Evolutionary conservation across 208 protist genomes (phyloP).

Genomic region (Porcisia deanei): DNA sequence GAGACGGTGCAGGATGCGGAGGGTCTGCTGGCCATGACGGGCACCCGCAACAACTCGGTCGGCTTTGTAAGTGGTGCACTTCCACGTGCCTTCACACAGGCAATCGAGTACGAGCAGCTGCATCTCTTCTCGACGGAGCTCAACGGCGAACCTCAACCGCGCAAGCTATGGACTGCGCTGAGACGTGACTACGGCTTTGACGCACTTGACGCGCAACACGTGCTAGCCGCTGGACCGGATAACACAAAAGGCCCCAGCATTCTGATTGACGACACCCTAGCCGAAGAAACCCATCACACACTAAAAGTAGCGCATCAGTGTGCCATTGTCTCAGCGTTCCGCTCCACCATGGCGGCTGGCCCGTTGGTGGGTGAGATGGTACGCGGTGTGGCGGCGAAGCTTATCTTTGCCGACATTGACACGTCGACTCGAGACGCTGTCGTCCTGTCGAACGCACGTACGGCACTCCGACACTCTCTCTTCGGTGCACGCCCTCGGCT

Average conservation of each 20-base stretch:
- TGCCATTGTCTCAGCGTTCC: slow-evolving; percentile 89
- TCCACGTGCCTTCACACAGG: slow-evolving; percentile 35
- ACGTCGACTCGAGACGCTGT: slow-evolving; percentile 35
- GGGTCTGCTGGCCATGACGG: slow-evolving; percentile 70
- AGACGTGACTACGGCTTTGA: slow-evolving; percentile 95
- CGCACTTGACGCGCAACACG: slow-evolving; percentile 90
- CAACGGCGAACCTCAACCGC: slow-evolving; percentile 10
- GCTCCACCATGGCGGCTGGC: slow-evolving; percentile 82
- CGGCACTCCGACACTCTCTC: slow-evolving; percentile 95
- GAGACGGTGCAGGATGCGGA: slow-evolving; percentile 97
- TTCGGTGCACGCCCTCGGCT: slow-evolving; percentile 95
- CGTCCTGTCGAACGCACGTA: slow-evolving; percentile 88
- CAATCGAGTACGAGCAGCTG: slow-evolving; percentile 58
- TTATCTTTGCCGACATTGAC: slow-evolving; percentile 64
- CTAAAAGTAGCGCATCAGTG: slow-evolving; percentile 90
- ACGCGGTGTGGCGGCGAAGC: slow-evolving; percentile 50
- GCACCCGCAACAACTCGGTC: slow-evolving; percentile 37
- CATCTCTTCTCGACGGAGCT: slow-evolving; percentile 36
- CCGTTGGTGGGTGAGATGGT: slow-evolving; percentile 97
- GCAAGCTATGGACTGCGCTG: slow-evolving; percentile 54
- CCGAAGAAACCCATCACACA: slow-evolving; percentile 41
- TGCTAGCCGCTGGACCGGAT: slow-evolving; percentile 95
- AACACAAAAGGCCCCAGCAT: slow-evolving; percentile 93
- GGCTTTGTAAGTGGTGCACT: slow-evolving; percentile 60
- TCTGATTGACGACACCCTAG: slow-evolving; percentile 97